phyloP scores from a whole-genome alignment of 2,329 filamentous ascomycete genomes.

The Fusarium solani-melongenae region DNA sequence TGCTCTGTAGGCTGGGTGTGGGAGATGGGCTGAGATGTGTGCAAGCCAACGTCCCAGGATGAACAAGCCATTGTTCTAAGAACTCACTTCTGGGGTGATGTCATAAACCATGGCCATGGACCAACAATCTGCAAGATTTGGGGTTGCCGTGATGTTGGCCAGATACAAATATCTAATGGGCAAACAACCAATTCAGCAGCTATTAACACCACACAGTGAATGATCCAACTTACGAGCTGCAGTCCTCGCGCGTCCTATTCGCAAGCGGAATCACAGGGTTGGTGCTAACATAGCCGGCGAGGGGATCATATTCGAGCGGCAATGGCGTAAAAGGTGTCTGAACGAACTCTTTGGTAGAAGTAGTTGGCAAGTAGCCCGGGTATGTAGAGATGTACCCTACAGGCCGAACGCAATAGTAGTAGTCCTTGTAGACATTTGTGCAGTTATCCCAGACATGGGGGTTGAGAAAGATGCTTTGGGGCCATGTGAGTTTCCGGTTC shows the following conservation, averaged over 20 bases:
- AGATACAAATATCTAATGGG: not conserved
- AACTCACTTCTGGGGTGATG: not conserved
- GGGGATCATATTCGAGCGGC: not conserved
- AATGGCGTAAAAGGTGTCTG: not conserved
- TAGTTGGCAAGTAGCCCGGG: not conserved
- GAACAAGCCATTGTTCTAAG: not conserved
- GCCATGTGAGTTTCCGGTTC: not conserved
- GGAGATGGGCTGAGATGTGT: not conserved
- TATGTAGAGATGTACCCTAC: slow-evolving; percentile 1
- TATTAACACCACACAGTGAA: not conserved
- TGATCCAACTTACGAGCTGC: not conserved
- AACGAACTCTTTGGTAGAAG: not conserved
- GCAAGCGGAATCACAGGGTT: not conserved
- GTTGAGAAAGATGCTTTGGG: not conserved
- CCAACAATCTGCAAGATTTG: not conserved
- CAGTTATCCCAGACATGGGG: slow-evolving; percentile 7
- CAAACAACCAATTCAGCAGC: not conserved
- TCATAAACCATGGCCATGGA: not conserved
- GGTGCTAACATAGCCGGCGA: not conserved
- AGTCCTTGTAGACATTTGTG: slow-evolving; percentile 17
- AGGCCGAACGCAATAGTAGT: slow-evolving; percentile 15
- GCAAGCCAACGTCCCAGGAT: not conserved
- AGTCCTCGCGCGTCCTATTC: not conserved
- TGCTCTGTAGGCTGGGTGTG: not conserved
- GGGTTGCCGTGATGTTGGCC: not conserved